phyloP scores from a whole-genome alignment of 352 stramenopile species.

The Globisporangium perplexum region DNA sequence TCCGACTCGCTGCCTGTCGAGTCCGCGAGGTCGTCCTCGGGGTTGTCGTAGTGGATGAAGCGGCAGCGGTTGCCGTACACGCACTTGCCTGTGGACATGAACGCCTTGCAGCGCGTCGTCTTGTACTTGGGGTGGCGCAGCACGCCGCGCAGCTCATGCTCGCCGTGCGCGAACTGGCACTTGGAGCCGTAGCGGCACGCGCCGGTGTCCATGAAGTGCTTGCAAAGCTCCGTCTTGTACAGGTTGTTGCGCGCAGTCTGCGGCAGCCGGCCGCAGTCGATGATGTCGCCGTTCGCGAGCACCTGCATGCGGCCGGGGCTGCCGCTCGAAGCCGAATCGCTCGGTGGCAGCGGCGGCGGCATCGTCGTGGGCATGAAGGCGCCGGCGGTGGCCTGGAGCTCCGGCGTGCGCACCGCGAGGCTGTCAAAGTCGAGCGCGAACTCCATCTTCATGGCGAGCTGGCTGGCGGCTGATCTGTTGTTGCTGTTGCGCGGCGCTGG shows the following conservation, averaged over 20 bases:
- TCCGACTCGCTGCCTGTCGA: slow-evolving; percentile 63
- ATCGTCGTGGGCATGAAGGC: slow-evolving; percentile 1
- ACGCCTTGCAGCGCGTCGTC: slow-evolving; percentile 88
- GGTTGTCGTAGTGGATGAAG: slow-evolving; percentile 76
- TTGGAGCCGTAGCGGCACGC: slow-evolving; percentile 84
- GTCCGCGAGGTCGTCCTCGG: slow-evolving; percentile 28
- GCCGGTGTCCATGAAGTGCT: slow-evolving; percentile 85
- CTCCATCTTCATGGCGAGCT: slow-evolving; percentile 10
- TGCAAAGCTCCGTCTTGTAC: slow-evolving; percentile 92
- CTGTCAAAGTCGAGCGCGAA: slow-evolving; percentile 3
- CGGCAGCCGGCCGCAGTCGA: slow-evolving; percentile 72
- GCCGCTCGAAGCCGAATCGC: background rate
- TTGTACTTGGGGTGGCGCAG: slow-evolving; percentile 90
- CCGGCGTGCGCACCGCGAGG: slow-evolving; percentile 1
- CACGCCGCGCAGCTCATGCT: slow-evolving; percentile 79
- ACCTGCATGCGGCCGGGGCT: slow-evolving; percentile 64
- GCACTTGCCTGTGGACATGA: slow-evolving; percentile 77
- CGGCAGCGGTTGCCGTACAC: slow-evolving; percentile 86
- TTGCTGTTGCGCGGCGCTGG: no score
- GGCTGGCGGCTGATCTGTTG: background rate
- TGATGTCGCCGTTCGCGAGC: slow-evolving; percentile 81
- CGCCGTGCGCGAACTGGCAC: slow-evolving; percentile 88
- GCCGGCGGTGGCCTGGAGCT: background rate
- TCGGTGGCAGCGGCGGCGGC: slow-evolving; percentile 1
- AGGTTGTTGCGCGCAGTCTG: slow-evolving; percentile 81